Evolutionary conservation across 225 moss, liverwort and hornwort genomes (phyloP).

Genomic region (Thuidium tamariscinum): DNA sequence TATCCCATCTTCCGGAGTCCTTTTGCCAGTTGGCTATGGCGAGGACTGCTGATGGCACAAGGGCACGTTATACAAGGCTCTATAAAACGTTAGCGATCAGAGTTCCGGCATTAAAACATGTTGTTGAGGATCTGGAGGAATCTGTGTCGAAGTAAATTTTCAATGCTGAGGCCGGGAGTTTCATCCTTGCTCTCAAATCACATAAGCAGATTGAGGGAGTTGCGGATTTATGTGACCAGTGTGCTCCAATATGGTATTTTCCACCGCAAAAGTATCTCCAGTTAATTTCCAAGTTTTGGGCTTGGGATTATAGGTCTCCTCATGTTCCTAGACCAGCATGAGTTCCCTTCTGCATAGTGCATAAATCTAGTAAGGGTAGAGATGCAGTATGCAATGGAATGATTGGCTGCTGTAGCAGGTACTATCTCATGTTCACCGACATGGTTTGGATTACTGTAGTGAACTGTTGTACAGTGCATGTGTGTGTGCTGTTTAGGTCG

Average conservation of each 20-base stretch:
- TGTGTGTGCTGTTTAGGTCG: not conserved
- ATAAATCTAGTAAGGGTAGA: not conserved
- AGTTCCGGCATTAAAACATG: constrained; percentile 67
- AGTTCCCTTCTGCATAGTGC: not conserved
- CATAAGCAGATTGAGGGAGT: not conserved
- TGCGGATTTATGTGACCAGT: not conserved
- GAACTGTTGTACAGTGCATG: not conserved
- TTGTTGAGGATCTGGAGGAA: constrained; percentile 37
- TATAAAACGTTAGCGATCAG: constrained; percentile 82
- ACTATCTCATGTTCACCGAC: not conserved
- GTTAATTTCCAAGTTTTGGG: not conserved
- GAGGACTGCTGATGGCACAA: constrained; percentile 82
- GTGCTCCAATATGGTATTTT: not conserved
- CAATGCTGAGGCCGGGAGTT: not conserved
- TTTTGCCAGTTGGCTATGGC: constrained; percentile 92
- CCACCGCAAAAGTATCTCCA: not conserved
- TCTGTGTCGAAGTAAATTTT: constrained; percentile 10
- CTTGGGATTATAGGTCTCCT: not conserved
- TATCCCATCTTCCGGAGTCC: constrained; percentile 84
- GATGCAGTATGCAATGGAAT: not conserved
- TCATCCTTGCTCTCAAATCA: not conserved
- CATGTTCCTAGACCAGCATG: not conserved
- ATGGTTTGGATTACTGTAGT: constrained; percentile 1
- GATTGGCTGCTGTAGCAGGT: not conserved
- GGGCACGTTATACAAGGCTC: constrained; percentile 75